These are phyloP conservation scores for Amoebophrya sp. DNA, from an alignment of 169 alveolate species.

Conservation along the genomic window DNA sequence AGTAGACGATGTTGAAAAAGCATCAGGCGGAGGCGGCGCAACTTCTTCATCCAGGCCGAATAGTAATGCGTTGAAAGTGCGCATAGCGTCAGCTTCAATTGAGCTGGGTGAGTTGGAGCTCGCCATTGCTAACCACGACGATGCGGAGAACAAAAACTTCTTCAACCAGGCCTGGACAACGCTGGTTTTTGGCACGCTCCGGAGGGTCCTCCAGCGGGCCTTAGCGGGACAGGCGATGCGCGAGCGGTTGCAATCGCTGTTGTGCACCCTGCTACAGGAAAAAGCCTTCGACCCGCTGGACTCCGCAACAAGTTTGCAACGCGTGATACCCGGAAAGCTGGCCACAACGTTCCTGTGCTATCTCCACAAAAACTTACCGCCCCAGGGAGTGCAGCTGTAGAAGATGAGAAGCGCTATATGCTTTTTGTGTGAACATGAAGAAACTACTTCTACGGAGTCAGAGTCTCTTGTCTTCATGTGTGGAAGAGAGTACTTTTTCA, in stretches of 20 bases:
- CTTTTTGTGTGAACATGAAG: neutral
- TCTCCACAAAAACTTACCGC: neutral
- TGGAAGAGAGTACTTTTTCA: no score
- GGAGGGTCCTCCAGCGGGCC: neutral
- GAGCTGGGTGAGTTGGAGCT: constrained; percentile 7
- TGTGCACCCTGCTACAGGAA: neutral
- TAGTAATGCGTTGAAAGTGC: neutral
- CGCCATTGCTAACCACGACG: neutral
- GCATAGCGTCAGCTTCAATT: neutral
- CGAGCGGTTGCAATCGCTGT: neutral
- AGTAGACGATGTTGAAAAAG: no score
- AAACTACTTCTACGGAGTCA: neutral
- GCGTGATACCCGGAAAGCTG: neutral
- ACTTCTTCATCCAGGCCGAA: no score
- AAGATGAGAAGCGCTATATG: neutral
- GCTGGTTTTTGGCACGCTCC: neutral
- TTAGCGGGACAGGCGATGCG: neutral
- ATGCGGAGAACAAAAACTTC: neutral
- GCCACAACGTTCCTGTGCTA: neutral
- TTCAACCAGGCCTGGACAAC: neutral
- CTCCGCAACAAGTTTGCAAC: neutral
- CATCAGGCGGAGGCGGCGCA: no score
- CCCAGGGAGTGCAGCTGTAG: neutral
- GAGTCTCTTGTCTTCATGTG: no score
- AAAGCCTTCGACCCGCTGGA: neutral